A percentile compares a stretch with the other conserved stretches of the same genome.
Conservation (phyloP, 306 rosid species). For the Hippophae gyantsensis region DNA sequence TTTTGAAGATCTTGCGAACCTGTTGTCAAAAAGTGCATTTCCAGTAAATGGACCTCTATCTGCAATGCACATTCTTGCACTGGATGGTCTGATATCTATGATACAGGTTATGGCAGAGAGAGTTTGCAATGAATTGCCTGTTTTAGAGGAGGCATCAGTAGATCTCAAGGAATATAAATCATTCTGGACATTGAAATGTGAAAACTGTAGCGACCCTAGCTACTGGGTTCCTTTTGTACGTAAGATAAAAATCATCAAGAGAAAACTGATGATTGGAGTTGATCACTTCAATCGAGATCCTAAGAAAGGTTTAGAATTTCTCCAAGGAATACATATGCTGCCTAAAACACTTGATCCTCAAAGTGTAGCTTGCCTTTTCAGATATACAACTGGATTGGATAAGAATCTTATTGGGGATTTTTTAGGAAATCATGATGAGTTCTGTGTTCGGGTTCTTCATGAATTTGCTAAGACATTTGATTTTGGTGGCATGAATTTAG, state of each 20-base stretch:
- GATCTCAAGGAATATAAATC: conserved; percentile 79
- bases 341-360: conserved; percentile 98
- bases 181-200: conserved; percentile 97
- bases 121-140: conserved; percentile 57
- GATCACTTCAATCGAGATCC: conserved; percentile 99
- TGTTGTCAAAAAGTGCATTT: conserved; percentile 83
- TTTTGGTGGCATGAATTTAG: conserved; percentile 95
- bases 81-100: conserved; percentile 92
- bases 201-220: conserved; percentile 75
- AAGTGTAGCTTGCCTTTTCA: conserved; percentile 98
- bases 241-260: conserved; percentile 79
- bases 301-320: conserved; percentile 95
- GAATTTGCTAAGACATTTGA: conserved; percentile 98
- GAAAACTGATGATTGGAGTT: conserved; percentile 95
- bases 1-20: conserved; percentile 87
- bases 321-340: conserved; percentile 94
- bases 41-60: conserved; percentile 82
- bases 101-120: conserved; percentile 98
- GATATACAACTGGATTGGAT: conserved; percentile 96
- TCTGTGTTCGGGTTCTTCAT: conserved; percentile 97
- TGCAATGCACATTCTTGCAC: conserved; percentile 78
- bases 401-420: conserved; percentile 98
- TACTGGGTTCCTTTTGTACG: conserved; percentile 89
- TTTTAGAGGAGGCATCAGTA: conserved; percentile 52
- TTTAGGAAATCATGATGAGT: conserved; percentile 95